Base-by-base conservation (phyloP, 2,329 filamentous ascomycete genomes). In the Keithomyces neogunnii region DNA sequence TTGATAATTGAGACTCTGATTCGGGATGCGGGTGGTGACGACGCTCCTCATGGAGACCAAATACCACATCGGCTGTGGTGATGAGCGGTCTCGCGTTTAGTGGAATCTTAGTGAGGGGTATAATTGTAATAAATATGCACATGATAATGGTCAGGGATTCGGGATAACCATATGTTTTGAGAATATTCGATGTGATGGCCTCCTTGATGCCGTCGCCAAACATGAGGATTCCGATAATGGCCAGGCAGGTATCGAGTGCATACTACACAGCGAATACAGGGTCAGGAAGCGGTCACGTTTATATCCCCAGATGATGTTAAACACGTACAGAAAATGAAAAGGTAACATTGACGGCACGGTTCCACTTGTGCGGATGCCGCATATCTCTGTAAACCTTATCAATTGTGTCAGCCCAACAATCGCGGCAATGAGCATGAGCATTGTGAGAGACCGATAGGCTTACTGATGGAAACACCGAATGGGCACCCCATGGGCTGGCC, bases 71-170 rank as follows among this genome's bases (percentile, higher is more conserved):
- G 49, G 88, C 69, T 0, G 90, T 96, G 33, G 85, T 85, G 57
- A 96, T 81, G 59, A 97, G 91, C 9, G 92, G 93, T 2, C 91
- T 85, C 7, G 88, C 86, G 65, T 91, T 95, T 36, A 96, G 75
- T 0, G 91, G 90, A n/a, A 96, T 84, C 69, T 99, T 99, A 36
- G 92, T 96, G 48, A 99, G 73, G 1, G 92, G 93, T 56, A 97
- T 96, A 63, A 96, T 90, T 62, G 86, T 86, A 59, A 97, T 88
- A 66, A 91, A 92, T 55, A 88, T 74, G 57, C 89, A 89, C 66
- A 96, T 86, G 58, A 92, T 74, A 45, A 92, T 70, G n/a, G 84
- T 89, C 40, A 95, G 69, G 1, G 73, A 76, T 10, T 79, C 72
- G 1, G 92, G 89, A 64, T 95, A 96, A 50, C 85, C 85, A 5